Evolutionary conservation across 1,139 yeast species (phyloP).

Genomic region (Suhomyces ambrosiae): DNA sequence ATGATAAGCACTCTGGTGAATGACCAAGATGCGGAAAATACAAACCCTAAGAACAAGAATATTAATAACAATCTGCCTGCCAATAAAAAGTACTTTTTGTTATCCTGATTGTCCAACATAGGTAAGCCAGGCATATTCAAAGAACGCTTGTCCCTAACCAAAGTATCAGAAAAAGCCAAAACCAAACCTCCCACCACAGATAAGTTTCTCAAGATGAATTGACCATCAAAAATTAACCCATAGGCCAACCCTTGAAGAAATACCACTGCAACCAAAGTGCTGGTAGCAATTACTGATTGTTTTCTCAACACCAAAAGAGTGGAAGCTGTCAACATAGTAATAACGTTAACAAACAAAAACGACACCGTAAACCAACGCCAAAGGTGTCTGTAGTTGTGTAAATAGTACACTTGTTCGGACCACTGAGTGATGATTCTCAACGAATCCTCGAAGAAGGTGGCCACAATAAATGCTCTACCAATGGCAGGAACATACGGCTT

Average conservation of each 20-base stretch:
- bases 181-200: conserved; percentile 92
- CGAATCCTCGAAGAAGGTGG: conserved; percentile 92
- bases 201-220: conserved; percentile 81
- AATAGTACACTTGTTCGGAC: conserved; percentile 86
- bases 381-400: conserved; percentile 76
- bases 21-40: conserved; percentile 77
- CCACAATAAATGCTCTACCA: conserved; percentile 89
- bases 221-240: conserved; percentile 81
- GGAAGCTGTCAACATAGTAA: conserved; percentile 75
- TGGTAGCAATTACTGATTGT: conserved; percentile 71
- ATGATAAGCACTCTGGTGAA: conserved; percentile 65
- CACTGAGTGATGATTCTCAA: conserved; percentile 84
- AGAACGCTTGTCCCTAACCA: conserved; percentile 74
- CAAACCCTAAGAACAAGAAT: conserved; percentile 83
- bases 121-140: conserved; percentile 89
- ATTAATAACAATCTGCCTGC: conserved; percentile 90
- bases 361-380: conserved; percentile 78
- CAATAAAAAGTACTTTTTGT: conserved; percentile 79
- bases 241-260: conserved; percentile 84
- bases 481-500: conserved; percentile 81
- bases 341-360: conserved; percentile 65
- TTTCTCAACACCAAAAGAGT: conserved; percentile 71
- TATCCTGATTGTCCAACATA: conserved; percentile 77
- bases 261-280: conserved; percentile 71
- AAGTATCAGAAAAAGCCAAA: conserved; percentile 86